Evolutionary conservation across 1,284 basidiomycete species (phyloP), one percentile per base, ranked within the genome.

Genomic region (Serendipita sp.): DNA sequence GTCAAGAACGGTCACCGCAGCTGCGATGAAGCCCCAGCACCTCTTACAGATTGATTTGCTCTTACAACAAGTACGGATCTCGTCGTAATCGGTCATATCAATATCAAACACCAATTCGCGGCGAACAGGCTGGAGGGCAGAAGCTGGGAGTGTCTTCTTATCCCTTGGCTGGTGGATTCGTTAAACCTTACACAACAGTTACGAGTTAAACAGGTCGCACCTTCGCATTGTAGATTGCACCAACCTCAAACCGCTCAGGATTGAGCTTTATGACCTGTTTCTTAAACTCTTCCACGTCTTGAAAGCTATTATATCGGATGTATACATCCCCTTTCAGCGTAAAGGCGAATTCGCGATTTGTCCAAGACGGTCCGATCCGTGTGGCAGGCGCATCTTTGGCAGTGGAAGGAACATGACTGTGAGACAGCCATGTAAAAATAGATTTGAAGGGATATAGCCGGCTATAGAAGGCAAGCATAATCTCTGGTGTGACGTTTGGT

Each of bases 21-120:
- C 87, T 12, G 90, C 82, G 69, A 99, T 97, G 75, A 94, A 98
- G 0, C 79, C 82, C 95, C 96, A 99, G 75, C 96, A 99, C 45
- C 87, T 82, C 67, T 80, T 82, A 77, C 95, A 99, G 73, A 99
- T 97, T 64, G 82, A 86, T 63, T 94, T 92, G 63, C 86, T 91
- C 1, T 85, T 85, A 74, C 96, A 99, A 75, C 96, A 99, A 0
- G 92, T 97, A 61, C 96, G 86, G 69, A 99, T 84, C 64, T 87
- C 80, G 73, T 99, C 96, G 75, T 99, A 99, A 75, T 99, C 95
- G 15, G 95, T 96, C 94, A 99, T 97, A 74, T 99, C 95, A 72
- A 99, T 97, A 84, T 99, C 96, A 71, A 99, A 97, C 0, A 99
- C 96, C 35, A 99, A 85, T 73, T 99, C 95, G 66, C 96, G 88